These are phyloP conservation scores for Tritrichomonas musculus DNA, from an alignment of 208 protist species.

Conservation along the genomic window DNA sequence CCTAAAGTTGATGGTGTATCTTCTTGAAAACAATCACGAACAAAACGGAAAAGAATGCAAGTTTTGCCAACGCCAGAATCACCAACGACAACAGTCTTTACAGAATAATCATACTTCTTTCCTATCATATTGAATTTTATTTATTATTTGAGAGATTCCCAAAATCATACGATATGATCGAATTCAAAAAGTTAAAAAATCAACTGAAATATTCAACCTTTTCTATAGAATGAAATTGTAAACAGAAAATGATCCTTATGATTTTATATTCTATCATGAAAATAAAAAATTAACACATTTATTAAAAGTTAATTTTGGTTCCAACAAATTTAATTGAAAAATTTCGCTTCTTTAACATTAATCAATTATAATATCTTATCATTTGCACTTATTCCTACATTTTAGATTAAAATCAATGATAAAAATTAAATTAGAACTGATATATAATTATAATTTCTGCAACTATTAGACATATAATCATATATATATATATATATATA, in stretches of 20 bases:
- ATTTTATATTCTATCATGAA: background rate
- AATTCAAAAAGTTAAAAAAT: background rate
- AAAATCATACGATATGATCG: background rate
- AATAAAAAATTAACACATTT: background rate
- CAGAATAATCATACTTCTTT: background rate
- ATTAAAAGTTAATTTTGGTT: background rate
- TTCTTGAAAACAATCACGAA: background rate
- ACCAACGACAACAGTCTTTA: slow-evolving; percentile 17
- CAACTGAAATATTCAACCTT: background rate
- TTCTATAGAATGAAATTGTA: background rate
- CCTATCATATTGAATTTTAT: background rate
- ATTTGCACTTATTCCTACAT: background rate
- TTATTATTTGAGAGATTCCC: too few relatives aligned
- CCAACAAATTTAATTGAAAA: background rate
- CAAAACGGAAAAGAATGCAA: background rate
- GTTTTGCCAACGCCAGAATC: slow-evolving; percentile 30
- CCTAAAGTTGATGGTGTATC: background rate
- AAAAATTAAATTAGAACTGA: background rate
- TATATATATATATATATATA: background rate
- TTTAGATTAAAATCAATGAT: background rate
- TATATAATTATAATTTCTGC: background rate
- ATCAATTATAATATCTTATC: background rate
- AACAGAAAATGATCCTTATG: background rate
- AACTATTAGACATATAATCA: background rate
- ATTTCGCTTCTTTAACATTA: background rate